Percentiles rank a stretch among this genome's conserved stretches.
These are phyloP conservation scores for Lathyrus sativus DNA, from an alignment of 306 rosid species.

Conservation along the genomic window DNA sequence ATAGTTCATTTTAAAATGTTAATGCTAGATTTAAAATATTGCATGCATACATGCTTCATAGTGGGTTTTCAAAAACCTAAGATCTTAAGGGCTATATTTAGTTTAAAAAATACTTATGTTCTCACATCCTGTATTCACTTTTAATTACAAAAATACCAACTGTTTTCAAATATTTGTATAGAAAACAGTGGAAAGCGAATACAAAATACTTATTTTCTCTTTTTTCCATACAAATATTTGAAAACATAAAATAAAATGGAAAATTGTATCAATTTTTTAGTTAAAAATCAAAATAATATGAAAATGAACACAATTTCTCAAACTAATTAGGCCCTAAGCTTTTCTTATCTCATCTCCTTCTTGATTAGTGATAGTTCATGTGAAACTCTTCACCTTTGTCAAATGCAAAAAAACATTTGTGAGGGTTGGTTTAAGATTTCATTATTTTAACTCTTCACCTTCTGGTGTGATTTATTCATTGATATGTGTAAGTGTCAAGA, in stretches of 20 bases:
- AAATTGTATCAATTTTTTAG: background rate
- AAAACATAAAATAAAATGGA: background rate
- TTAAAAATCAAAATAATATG: background rate
- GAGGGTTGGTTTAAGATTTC: slow-evolving; percentile 1
- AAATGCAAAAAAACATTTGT: slow-evolving; percentile 1
- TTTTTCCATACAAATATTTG: background rate
- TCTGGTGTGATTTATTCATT: slow-evolving; percentile 2
- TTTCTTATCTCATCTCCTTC: slow-evolving; percentile 21
- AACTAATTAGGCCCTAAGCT: background rate
- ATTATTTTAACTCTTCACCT: background rate
- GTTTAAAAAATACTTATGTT: slow-evolving; percentile 4
- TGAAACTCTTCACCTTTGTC: slow-evolving; percentile 10
- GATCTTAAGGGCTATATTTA: background rate
- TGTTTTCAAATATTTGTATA: slow-evolving; percentile 5
- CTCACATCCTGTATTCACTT: slow-evolving; percentile 6
- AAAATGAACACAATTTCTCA: background rate
- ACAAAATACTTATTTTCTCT: slow-evolving; percentile 1
- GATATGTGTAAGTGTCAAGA: slow-evolving; percentile 9
- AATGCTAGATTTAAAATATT: slow-evolving; percentile 7
- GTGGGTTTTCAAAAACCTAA: slow-evolving; percentile 10
- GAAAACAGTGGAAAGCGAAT: background rate
- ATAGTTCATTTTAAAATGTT: slow-evolving; percentile 20
- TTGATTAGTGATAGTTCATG: background rate
- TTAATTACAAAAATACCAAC: background rate
- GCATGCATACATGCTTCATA: background rate